Evolutionary conservation across 2,329 filamentous ascomycete genomes (phyloP).

Genomic region (Aspergillus spinulosporus): DNA sequence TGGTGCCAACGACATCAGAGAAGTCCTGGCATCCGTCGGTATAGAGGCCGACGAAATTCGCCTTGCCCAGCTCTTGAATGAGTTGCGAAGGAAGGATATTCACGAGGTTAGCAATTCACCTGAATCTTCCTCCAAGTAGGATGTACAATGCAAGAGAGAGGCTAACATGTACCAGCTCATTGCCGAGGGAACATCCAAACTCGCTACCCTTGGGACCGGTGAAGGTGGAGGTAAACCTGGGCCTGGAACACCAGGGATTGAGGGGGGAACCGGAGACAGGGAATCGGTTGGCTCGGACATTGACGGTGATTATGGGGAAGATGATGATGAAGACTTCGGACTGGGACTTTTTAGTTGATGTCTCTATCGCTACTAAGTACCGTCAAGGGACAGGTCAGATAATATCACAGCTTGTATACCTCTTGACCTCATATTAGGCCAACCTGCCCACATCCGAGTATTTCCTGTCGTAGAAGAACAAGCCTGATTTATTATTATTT

Average conservation of each 20-base stretch:
- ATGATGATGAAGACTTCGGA: constrained; percentile 4
- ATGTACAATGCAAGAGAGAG: background rate
- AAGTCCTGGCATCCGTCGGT: constrained; percentile 86
- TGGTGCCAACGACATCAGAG: constrained; percentile 80
- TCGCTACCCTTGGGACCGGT: background rate
- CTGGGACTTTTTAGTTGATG: constrained; percentile 2
- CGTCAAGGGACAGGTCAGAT: too few relatives aligned
- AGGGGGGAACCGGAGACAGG: background rate
- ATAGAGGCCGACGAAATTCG: constrained; percentile 90
- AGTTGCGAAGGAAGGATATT: constrained; percentile 69
- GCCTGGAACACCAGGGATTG: background rate
- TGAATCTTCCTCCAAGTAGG: background rate
- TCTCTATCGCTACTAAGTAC: too few relatives aligned
- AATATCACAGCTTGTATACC: too few relatives aligned
- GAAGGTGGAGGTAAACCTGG: background rate
- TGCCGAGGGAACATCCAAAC: constrained; percentile 2
- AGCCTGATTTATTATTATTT: too few relatives aligned
- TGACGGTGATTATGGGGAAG: background rate
- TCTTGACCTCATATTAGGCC: too few relatives aligned
- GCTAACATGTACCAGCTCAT: constrained; percentile 2
- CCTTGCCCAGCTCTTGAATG: constrained; percentile 78
- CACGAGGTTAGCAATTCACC: constrained; percentile 69
- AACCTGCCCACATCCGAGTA: too few relatives aligned
- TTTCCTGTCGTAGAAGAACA: too few relatives aligned
- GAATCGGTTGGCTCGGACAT: background rate